Evolutionary conservation across 1,284 basidiomycete genomes (phyloP).

Genomic region (Apiotrichum gracile): DNA sequence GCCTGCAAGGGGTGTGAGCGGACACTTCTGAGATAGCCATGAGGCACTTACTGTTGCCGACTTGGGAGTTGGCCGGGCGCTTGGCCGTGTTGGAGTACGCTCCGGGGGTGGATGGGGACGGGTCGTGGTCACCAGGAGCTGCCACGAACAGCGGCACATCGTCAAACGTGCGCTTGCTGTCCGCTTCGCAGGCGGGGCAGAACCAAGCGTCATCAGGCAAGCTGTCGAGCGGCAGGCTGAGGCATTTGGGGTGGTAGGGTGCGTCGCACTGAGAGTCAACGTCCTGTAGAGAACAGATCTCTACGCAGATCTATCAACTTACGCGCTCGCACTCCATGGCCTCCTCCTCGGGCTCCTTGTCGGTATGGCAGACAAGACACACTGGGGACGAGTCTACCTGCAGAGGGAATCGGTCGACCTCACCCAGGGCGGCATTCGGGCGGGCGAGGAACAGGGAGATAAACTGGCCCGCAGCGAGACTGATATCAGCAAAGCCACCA

Average conservation of each 20-base stretch:
- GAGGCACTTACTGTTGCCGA: not conserved
- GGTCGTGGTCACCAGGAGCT: not conserved
- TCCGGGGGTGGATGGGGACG: not conserved
- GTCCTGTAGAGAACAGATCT: not conserved
- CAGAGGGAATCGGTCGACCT: slow-evolving; percentile 65
- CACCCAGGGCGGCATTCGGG: slow-evolving; percentile 60
- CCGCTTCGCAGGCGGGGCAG: slow-evolving; percentile 61
- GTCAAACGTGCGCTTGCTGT: slow-evolving; percentile 2
- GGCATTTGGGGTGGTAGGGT: slow-evolving; percentile 78
- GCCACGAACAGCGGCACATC: not conserved
- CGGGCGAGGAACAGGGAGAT: slow-evolving; percentile 73
- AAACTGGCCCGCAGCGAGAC: slow-evolving; percentile 76
- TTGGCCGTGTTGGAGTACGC: not conserved
- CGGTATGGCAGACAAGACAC: slow-evolving; percentile 64
- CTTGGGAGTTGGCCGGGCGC: not conserved
- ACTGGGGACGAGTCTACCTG: slow-evolving; percentile 63
- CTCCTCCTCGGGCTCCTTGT: slow-evolving; percentile 61
- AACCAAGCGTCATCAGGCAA: slow-evolving; percentile 92
- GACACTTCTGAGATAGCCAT: not conserved
- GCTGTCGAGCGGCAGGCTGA: slow-evolving; percentile 65
- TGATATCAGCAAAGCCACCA: slow-evolving; percentile 34
- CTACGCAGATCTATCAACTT: slow-evolving; percentile 20
- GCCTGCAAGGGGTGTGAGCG: not conserved
- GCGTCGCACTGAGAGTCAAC: slow-evolving; percentile 63
- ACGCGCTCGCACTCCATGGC: slow-evolving; percentile 83